Conservation (phyloP, 305 asterid genomes). For the Plantago rigida region DNA sequence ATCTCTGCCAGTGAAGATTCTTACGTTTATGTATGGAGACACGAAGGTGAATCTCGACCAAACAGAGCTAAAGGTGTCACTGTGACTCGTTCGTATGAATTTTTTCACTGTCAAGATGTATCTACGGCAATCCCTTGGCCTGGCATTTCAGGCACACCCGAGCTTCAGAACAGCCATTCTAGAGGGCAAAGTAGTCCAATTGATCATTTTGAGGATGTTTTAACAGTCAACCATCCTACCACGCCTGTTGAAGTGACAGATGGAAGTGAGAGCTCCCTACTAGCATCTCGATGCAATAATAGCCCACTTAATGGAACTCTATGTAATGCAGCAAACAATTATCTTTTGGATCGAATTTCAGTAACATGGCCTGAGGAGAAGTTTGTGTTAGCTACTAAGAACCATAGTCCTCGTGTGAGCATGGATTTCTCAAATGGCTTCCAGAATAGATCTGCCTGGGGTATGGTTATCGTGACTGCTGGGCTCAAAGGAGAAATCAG, state of each 20-base stretch:
- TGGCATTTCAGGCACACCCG: constrained; percentile 44
- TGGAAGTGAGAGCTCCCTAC: constrained; percentile 42
- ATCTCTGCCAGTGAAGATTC: constrained; percentile 96
- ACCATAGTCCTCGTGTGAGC: constrained; percentile 56
- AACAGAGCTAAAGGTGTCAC: constrained; percentile 70
- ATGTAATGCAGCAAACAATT: constrained; percentile 51
- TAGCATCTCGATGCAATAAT: constrained; percentile 45
- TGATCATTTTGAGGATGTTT: constrained; percentile 42
- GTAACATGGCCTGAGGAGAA: constrained; percentile 95
- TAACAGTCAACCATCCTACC: constrained; percentile 52
- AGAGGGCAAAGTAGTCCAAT: constrained; percentile 35
- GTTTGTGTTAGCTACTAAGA: constrained; percentile 48
- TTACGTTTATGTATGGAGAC: constrained; percentile 78
- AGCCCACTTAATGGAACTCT: constrained; percentile 57
- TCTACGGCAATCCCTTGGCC: constrained; percentile 96
- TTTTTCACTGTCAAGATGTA: constrained; percentile 87
- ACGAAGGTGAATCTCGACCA: constrained; percentile 69
- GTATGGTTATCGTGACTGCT: constrained; percentile 85
- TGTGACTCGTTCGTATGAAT: constrained; percentile 64
- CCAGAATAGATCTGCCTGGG: constrained; percentile 70
- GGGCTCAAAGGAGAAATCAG: constrained; percentile 83
- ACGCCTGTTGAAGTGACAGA: constrained; percentile 47
- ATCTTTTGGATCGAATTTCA: constrained; percentile 66
- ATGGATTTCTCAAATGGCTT: constrained; percentile 53
- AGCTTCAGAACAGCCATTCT: constrained; percentile 30